Percentiles rank a stretch among this genome's conserved stretches.
Conservation (phyloP, 106 monocot species). For the Amphibolis antarctica region DNA sequence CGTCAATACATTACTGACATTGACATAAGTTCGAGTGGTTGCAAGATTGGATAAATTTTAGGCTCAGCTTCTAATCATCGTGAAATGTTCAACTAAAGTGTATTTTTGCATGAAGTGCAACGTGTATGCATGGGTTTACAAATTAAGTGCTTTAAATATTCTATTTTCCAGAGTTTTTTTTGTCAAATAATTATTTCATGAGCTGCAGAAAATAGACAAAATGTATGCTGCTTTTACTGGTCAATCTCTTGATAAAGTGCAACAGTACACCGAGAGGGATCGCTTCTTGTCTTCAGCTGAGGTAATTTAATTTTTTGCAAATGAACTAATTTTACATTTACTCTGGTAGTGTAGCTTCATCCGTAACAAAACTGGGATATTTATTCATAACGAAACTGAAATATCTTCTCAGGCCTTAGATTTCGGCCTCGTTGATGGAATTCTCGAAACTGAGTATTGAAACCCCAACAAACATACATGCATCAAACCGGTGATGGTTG, state of each 20-base stretch:
- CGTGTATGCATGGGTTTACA: too few relatives aligned
- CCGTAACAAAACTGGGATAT: background rate
- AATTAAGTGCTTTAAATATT: too few relatives aligned
- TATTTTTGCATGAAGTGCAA: too few relatives aligned
- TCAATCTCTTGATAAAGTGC: slow-evolving; percentile 74
- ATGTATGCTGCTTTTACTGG: slow-evolving; percentile 97
- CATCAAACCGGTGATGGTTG: too few relatives aligned
- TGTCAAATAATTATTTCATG: background rate
- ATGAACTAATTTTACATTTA: background rate
- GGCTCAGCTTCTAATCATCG: too few relatives aligned
- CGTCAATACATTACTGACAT: too few relatives aligned
- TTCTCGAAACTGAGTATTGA: slow-evolving; percentile 81
- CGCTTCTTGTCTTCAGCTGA: slow-evolving; percentile 74
- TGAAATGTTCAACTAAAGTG: too few relatives aligned
- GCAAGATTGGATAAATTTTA: too few relatives aligned
- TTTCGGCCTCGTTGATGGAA: slow-evolving; percentile 81
- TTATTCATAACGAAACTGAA: too few relatives aligned
- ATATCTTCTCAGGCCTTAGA: slow-evolving; percentile 54
- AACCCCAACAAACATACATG: background rate
- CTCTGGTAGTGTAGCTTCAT: too few relatives aligned
- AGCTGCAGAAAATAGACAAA: slow-evolving; percentile 81
- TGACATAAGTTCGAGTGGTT: too few relatives aligned
- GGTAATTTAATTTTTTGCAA: slow-evolving; percentile 17
- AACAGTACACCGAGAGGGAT: slow-evolving; percentile 86
- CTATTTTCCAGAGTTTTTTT: too few relatives aligned